These are phyloP conservation scores for Kluyveromyces marxianus DNA, from an alignment of 1,139 yeast genomes.

Conservation along the genomic window DNA sequence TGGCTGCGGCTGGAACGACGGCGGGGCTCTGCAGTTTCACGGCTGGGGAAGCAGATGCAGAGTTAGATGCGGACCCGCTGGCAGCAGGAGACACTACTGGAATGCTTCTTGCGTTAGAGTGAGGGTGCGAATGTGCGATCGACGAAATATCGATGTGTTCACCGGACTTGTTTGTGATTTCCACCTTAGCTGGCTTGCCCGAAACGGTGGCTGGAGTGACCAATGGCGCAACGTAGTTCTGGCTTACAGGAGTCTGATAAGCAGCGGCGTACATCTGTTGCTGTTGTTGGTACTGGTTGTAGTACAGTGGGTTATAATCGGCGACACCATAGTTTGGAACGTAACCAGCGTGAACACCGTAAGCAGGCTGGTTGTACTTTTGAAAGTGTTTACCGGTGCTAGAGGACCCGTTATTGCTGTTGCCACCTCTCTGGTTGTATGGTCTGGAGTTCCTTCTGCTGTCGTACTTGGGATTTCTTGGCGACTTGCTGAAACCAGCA, in stretches of 20 bases:
- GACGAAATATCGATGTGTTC: slow-evolving; percentile 25
- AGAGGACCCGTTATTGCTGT: slow-evolving; percentile 2
- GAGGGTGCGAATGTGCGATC: slow-evolving; percentile 13
- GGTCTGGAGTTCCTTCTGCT: slow-evolving; percentile 8
- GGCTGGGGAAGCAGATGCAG: slow-evolving; percentile 13
- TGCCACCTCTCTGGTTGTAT: slow-evolving; percentile 5
- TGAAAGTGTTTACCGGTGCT: slow-evolving; percentile 1
- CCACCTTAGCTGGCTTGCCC: slow-evolving; percentile 18
- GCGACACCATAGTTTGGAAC: slow-evolving; percentile 5
- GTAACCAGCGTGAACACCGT: slow-evolving; percentile 3
- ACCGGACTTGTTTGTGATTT: slow-evolving; percentile 31
- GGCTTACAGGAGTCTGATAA: slow-evolving; percentile 7
- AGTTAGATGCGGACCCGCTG: slow-evolving; percentile 1
- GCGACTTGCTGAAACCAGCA: background rate
- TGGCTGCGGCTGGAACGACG: slow-evolving; percentile 6
- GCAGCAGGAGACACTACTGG: slow-evolving; percentile 10
- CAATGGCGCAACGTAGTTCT: slow-evolving; percentile 5
- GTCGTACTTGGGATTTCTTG: slow-evolving; percentile 5
- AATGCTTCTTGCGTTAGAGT: slow-evolving; percentile 7
- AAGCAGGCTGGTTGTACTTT: slow-evolving; percentile 4
- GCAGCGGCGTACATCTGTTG: slow-evolving; percentile 10
- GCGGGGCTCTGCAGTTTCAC: slow-evolving; percentile 10
- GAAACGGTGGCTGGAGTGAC: background rate
- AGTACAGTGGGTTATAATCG: slow-evolving; percentile 5
- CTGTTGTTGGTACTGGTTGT: slow-evolving; percentile 5